phyloP scores from a whole-genome alignment of 805 yeast species.

The Spathaspora hagerdaliae region DNA sequence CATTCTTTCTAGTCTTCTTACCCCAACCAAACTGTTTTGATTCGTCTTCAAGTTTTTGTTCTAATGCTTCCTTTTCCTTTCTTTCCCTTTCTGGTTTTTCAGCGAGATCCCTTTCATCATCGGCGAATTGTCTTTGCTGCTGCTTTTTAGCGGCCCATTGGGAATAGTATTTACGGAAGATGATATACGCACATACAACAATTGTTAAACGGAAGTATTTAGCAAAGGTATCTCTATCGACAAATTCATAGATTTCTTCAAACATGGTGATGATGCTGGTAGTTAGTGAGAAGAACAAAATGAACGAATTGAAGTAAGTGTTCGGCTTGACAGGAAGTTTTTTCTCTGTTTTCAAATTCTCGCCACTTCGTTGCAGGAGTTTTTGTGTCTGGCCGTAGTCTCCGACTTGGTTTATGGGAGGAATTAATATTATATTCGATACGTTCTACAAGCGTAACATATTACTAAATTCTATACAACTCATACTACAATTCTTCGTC shows the following conservation, averaged over 20 bases:
- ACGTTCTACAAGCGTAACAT: too few relatives aligned
- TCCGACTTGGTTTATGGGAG: too few relatives aligned
- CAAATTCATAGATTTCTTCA: slow-evolving; percentile 28
- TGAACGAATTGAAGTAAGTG: too few relatives aligned
- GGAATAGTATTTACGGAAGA: slow-evolving; percentile 53
- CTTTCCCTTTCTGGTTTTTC: slow-evolving; percentile 32
- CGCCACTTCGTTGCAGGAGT: too few relatives aligned
- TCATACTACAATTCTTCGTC: slow-evolving; percentile 21
- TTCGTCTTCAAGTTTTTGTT: slow-evolving; percentile 25
- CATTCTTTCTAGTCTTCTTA: slow-evolving; percentile 61
- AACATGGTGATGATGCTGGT: background rate
- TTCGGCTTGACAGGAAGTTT: too few relatives aligned
- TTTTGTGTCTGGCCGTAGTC: too few relatives aligned
- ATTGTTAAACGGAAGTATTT: slow-evolving; percentile 45
- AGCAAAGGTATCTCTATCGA: slow-evolving; percentile 39
- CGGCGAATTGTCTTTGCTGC: slow-evolving; percentile 40
- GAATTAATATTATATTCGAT: too few relatives aligned
- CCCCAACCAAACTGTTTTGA: slow-evolving; percentile 75
- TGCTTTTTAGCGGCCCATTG: slow-evolving; percentile 57
- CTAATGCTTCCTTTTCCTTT: slow-evolving; percentile 30
- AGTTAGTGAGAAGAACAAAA: too few relatives aligned
- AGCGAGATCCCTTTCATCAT: slow-evolving; percentile 42
- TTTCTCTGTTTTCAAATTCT: too few relatives aligned
- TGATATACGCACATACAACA: slow-evolving; percentile 59
- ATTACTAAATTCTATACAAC: too few relatives aligned